Conservation (phyloP, 1,284 basidiomycete genomes). For the Lentinula novae-zelandiae region DNA sequence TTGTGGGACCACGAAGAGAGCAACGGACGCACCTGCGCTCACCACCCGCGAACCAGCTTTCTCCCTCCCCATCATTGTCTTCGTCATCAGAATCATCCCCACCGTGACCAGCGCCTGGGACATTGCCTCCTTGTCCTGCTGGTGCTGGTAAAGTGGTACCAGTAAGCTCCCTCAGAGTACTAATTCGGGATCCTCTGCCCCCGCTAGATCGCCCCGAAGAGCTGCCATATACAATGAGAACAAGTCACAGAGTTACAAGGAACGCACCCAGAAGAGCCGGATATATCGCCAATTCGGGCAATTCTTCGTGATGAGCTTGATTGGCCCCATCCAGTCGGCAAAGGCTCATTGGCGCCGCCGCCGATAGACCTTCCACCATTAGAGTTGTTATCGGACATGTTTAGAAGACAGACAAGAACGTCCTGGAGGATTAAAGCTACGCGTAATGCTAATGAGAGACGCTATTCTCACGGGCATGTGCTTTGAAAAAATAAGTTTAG, state of each 20-base stretch:
- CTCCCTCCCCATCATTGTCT: conserved; percentile 38
- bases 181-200: neutral
- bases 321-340: conserved; percentile 44
- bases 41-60: conserved; percentile 83
- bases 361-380: conserved; percentile 41
- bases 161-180: conserved; percentile 12
- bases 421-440: neutral
- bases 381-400: conserved; percentile 36
- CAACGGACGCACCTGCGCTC: conserved; percentile 63
- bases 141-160: neutral
- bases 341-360: conserved; percentile 39
- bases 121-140: conserved; percentile 3
- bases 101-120: conserved; percentile 16
- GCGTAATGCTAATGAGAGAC: neutral
- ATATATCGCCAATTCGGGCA: conserved; percentile 35
- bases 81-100: conserved; percentile 52
- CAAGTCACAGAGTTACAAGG: neutral
- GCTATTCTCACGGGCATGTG: neutral
- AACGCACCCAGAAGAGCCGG: conserved; percentile 11
- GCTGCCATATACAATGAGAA: neutral
- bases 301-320: conserved; percentile 31
- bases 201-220: neutral
- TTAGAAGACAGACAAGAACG: neutral
- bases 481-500: too few relatives aligned
- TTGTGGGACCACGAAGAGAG: neutral